Percentiles rank a stretch among this genome's conserved stretches.
phyloP scores from a whole-genome alignment of 108 stramenopile genomes.

The Nitzschia sp. region DNA sequence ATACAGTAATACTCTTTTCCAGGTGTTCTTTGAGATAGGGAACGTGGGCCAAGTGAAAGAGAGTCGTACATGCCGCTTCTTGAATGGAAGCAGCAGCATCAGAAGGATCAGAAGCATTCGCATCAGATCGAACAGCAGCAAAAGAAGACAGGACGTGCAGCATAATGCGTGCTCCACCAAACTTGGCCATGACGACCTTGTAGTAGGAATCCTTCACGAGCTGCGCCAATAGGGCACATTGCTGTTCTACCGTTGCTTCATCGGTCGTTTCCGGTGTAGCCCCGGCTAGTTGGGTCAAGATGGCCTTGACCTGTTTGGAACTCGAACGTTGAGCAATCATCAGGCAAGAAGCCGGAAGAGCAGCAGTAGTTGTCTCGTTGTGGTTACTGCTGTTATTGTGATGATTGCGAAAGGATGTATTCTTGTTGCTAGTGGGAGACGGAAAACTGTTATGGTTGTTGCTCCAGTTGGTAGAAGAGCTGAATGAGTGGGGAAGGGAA shows the following conservation, averaged over 20 bases:
- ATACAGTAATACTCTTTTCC: background rate
- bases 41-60: background rate
- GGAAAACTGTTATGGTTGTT: too few species aligned
- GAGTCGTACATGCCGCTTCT: background rate
- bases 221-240: background rate
- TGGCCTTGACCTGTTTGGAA: background rate
- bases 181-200: constrained; percentile 9
- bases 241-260: background rate
- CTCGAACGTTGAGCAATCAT: constrained; percentile 6
- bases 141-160: background rate
- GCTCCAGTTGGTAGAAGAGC: too few species aligned
- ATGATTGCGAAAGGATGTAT: too few species aligned
- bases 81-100: background rate
- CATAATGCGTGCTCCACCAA: background rate
- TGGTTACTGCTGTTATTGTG: too few species aligned
- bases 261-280: background rate
- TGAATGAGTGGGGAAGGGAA: too few species aligned
- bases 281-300: background rate
- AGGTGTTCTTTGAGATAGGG: background rate
- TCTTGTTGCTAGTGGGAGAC: too few species aligned
- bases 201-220: constrained; percentile 13
- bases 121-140: too few species aligned
- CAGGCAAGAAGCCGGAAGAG: too few species aligned
- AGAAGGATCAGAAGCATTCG: too few species aligned
- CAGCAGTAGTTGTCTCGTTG: too few species aligned